Percentiles rank a stretch among this genome's conserved stretches.
Conservation (phyloP, 2,329 filamentous ascomycete genomes). For the Cladosporium halotolerans region DNA sequence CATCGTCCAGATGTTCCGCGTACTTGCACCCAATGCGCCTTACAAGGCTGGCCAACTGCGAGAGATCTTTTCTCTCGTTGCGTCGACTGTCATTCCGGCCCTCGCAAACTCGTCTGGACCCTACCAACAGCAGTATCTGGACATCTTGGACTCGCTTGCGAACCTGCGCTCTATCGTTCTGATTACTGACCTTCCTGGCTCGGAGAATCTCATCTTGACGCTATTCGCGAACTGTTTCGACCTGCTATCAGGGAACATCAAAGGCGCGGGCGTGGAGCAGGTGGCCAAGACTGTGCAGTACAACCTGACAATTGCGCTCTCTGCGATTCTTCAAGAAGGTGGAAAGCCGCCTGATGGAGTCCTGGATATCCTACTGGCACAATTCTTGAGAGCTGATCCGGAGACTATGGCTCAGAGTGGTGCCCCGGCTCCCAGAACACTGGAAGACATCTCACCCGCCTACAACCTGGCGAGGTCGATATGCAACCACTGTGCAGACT, state of each 20-base stretch:
- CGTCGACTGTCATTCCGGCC: slow-evolving; percentile 74
- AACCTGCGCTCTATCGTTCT: slow-evolving; percentile 94
- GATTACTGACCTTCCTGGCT: slow-evolving; percentile 76
- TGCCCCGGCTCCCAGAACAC: slow-evolving; percentile 43
- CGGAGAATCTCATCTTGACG: slow-evolving; percentile 70
- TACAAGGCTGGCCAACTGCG: slow-evolving; percentile 87
- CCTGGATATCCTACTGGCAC: slow-evolving; percentile 87
- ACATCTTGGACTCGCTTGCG: slow-evolving; percentile 79
- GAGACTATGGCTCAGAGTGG: slow-evolving; percentile 28
- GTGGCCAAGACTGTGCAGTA: slow-evolving; percentile 90
- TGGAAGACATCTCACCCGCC: slow-evolving; percentile 82
- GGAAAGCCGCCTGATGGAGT: slow-evolving; percentile 70
- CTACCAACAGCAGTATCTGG: slow-evolving; percentile 89
- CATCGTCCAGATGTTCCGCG: slow-evolving; percentile 83
- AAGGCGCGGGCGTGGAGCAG: slow-evolving; percentile 68
- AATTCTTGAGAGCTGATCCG: slow-evolving; percentile 84
- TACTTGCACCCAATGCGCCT: slow-evolving; percentile 91
- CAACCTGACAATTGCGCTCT: slow-evolving; percentile 79
- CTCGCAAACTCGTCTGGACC: slow-evolving; percentile 80
- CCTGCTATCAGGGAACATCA: slow-evolving; percentile 73
- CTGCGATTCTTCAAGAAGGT: slow-evolving; percentile 81
- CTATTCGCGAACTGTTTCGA: slow-evolving; percentile 91
- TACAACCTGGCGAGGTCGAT: slow-evolving; percentile 96
- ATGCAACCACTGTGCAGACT: slow-evolving; percentile 81
- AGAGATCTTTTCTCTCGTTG: slow-evolving; percentile 90